Base-by-base conservation (phyloP, 129 eudicot genomes). In the Logfia minima region DNA sequence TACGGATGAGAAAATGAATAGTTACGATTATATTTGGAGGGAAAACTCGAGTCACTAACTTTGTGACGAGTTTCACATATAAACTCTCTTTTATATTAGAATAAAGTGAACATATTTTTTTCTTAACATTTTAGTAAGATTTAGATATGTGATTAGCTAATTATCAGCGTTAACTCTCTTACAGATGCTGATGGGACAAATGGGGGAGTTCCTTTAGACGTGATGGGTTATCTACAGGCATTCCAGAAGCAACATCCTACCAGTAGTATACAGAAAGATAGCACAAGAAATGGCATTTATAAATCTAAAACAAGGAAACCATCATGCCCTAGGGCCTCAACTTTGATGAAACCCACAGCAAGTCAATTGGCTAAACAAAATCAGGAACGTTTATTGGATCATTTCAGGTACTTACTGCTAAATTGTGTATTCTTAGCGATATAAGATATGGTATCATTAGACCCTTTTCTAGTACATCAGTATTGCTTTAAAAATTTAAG, bases 321-420 rank as follows among this genome's bases (percentile, higher is more conserved):
- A 53, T 76, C 80, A 61, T 63, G 77, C 22, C 84, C 88, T 3
- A 94, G 93, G 83, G 76, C 83, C 79, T 90, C 98, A 75, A 93
- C 98, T 68, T 90, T 94, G 72, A 94, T 91, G 98, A 91, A 94
- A 80, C 98, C 98, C 66, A 94, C 98, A 56, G 92, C 97, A 29
- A 91, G 98, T 88, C 96, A 89, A 74, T 76, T 94, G 84, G 98
- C 98, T 75, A 91, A 89, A 83, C 98, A 91, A 87, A 91, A 87
- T 63, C 88, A 69, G 65, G 85, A 82, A 39, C 83, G 76, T 53
- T 86, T 84, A 83, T 67, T 75, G 68, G 84, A 73, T 71, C 13
- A 79, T 68, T 66, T 75, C 70, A 94, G 96, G 98, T 93, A 78
- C 43, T 60, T 48, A 70, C 63, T 70, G 34, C 43, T 34, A 14